Evolutionary conservation across 768 basidiomycete genomes (phyloP).

Genomic region (Leccinum subtestaceum): DNA sequence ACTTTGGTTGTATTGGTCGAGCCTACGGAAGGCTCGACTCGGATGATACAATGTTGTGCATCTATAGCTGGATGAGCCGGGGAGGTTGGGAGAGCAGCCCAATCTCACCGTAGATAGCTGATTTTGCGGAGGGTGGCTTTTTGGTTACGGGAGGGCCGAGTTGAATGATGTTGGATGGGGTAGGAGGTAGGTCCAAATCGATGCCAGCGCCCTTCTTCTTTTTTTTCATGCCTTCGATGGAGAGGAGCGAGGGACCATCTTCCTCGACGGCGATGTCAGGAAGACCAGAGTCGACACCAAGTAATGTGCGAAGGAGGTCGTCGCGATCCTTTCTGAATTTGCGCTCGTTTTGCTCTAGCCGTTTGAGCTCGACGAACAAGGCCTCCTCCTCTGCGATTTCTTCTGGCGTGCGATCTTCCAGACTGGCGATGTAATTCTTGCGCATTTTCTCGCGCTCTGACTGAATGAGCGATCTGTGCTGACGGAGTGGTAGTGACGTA

Average conservation of each 20-base stretch:
- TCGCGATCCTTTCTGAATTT: slow-evolving; percentile 87
- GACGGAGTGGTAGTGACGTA: slow-evolving; percentile 21
- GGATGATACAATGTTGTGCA: slow-evolving; percentile 67
- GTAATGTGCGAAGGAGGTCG: slow-evolving; percentile 77
- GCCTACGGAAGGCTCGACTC: slow-evolving; percentile 54
- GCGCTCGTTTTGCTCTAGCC: slow-evolving; percentile 91
- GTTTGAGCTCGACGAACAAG: slow-evolving; percentile 87
- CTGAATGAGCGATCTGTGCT: neutral
- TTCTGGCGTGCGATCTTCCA: slow-evolving; percentile 85
- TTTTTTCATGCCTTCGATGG: slow-evolving; percentile 50
- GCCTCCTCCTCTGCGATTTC: slow-evolving; percentile 96
- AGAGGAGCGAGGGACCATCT: slow-evolving; percentile 51
- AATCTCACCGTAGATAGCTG: slow-evolving; percentile 54
- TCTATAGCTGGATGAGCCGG: slow-evolving; percentile 42
- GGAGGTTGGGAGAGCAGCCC: neutral
- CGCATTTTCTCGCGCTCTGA: slow-evolving; percentile 84
- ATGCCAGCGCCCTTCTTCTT: slow-evolving; percentile 40
- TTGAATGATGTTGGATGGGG: slow-evolving; percentile 37
- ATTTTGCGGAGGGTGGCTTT: slow-evolving; percentile 47
- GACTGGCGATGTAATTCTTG: slow-evolving; percentile 80
- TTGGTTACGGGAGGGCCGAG: slow-evolving; percentile 37
- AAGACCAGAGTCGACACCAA: slow-evolving; percentile 85
- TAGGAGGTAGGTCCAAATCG: slow-evolving; percentile 35
- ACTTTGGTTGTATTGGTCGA: slow-evolving; percentile 53
- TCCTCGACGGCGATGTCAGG: slow-evolving; percentile 65